Evolutionary conservation across 2,329 filamentous ascomycete genomes (phyloP), one percentile per base, ranked within the genome.

Genomic region (Pyrenochaeta sp.): DNA sequence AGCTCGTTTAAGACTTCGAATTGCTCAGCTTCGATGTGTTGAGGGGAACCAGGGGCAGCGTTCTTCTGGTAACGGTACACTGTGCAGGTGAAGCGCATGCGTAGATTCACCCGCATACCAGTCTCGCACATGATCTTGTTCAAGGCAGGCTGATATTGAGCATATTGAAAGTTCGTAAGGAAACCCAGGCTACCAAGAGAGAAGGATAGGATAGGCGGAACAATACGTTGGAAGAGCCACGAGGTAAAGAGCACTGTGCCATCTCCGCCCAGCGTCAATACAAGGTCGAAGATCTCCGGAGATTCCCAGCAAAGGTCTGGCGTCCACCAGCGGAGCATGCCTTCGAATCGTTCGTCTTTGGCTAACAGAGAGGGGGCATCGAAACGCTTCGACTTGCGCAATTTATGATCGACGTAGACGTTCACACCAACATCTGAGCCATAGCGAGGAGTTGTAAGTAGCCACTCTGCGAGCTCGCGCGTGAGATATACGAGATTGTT

Each of bases 1-100:
- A 99, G 88, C 81, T 99, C 95, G 79, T 99, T 99, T 64, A 99
- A 88, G 22, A 99, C 94, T 80, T 99, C 95, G 64, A 97, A 98
- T 72, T 97, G 93, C 80, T 98, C 94, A 44, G 90, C 92, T 78
- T 97, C 93, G 68, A 95, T 90, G 65, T 78, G 75, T 43, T 90
- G 85, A 39, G 88, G 87, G n/a, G 86, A 83, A 10, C 84, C 80
- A 6, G 81, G 77, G 42, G 74, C 76, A 13, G 74, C 67, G 39
- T 75, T 69, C 49, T 76, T 74, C 55, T 76, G 72, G 65, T 90
- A 85, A 44, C 94, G 90, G 81, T 94, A 97, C 8, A 99, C 93
- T 0, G 95, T 98, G 81, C 94, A 98, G 15, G 95, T 99, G 78
- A 99, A 99, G 61, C 95, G 91, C 95, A 99, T 99, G 66, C 95